A percentile compares a stretch with the other conserved stretches of the same genome.
Evolutionary conservation across 2,329 filamentous ascomycete species (phyloP).

Genomic region (Rugonectria rugulosa): DNA sequence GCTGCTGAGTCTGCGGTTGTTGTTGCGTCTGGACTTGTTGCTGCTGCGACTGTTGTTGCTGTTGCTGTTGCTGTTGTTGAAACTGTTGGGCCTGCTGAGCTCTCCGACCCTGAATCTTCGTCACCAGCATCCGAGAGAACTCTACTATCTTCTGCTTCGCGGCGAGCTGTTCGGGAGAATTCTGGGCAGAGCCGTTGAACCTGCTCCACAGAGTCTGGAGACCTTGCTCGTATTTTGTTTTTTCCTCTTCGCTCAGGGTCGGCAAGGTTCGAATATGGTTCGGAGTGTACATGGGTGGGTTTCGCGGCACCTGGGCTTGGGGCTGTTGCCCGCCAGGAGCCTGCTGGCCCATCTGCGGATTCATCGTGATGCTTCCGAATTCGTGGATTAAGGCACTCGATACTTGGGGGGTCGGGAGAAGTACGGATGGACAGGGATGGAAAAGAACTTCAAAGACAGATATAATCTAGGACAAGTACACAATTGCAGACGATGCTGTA

Average conservation of each 20-base stretch:
- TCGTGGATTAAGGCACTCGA: not conserved
- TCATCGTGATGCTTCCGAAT: conserved; percentile 26
- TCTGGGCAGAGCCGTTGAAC: conserved; percentile 55
- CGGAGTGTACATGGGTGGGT: conserved; percentile 56
- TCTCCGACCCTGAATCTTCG: conserved; percentile 56
- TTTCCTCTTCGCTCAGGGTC: conserved; percentile 62
- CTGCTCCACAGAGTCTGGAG: conserved; percentile 62
- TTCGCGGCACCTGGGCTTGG: conserved; percentile 34
- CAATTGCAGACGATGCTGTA: too few species aligned
- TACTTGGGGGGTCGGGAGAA: not conserved
- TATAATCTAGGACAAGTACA: too few species aligned
- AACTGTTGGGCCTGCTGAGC: conserved; percentile 43
- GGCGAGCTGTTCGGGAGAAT: conserved; percentile 56
- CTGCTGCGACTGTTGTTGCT: conserved; percentile 23
- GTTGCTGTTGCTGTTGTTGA: conserved; percentile 39
- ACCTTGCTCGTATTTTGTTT: conserved; percentile 65
- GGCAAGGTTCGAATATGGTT: conserved; percentile 59
- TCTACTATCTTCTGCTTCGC: conserved; percentile 67
- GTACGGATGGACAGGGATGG: not conserved
- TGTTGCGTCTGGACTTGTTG: conserved; percentile 32
- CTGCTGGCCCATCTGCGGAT: conserved; percentile 37
- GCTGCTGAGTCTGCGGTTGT: conserved; percentile 29
- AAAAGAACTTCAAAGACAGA: too few species aligned
- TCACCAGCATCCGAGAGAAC: conserved; percentile 65
- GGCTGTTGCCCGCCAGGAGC: conserved; percentile 36